A percentile compares a stretch with the other conserved stretches of the same genome.
Conservation (phyloP, 2,329 filamentous ascomycete genomes). For the Verruconis gallopava region DNA sequence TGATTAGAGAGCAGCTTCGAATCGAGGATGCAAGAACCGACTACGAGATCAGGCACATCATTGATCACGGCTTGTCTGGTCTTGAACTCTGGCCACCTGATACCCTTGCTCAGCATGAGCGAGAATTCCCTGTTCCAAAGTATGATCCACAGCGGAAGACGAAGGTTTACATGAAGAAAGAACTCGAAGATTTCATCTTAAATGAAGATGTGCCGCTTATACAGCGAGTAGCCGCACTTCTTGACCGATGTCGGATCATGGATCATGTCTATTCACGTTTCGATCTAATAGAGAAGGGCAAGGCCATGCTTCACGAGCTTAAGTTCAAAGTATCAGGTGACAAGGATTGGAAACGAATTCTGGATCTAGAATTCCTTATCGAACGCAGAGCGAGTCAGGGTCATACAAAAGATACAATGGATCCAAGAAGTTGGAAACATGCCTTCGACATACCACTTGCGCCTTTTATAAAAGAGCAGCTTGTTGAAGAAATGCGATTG, state of each 20-base stretch:
- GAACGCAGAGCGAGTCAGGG: not conserved
- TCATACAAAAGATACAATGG: not conserved
- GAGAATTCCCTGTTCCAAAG: not conserved
- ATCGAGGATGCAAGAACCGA: not conserved
- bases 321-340: not conserved
- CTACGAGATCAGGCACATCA: not conserved
- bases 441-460: not conserved
- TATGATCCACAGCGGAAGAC: not conserved
- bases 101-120: not conserved
- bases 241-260: not conserved
- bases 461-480: not conserved
- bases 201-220: not conserved
- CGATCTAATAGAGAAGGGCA: not conserved
- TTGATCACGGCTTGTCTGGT: not conserved
- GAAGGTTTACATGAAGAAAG: not conserved
- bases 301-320: not conserved
- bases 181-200: not conserved
- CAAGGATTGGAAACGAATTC: not conserved
- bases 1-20: not conserved
- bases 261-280: not conserved
- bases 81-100: not conserved
- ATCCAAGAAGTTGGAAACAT: not conserved
- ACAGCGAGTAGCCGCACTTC: not conserved
- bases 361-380: not conserved
- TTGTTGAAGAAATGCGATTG: not conserved